These are phyloP conservation scores for Saksenaea oblongispora DNA, from an alignment of 371 early-diverging fungal species.

Conservation along the genomic window DNA sequence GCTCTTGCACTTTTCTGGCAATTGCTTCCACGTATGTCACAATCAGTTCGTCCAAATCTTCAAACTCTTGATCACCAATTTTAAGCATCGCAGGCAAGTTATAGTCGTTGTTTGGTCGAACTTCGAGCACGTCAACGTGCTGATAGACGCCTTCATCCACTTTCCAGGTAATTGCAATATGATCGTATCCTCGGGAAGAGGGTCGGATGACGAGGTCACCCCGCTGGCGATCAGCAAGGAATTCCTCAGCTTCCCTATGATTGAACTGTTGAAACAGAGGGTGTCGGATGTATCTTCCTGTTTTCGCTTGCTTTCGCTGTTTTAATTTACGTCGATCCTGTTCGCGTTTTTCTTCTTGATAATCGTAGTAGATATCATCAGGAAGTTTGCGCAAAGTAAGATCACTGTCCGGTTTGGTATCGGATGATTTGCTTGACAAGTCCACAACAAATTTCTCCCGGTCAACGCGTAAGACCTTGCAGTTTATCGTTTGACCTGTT, in stretches of 20 bases:
- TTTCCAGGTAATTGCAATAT: conserved; percentile 94
- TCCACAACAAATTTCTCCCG: conserved; percentile 79
- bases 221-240: conserved; percentile 61
- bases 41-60: conserved; percentile 90
- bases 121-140: conserved; percentile 88
- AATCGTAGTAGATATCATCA: conserved; percentile 72
- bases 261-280: conserved; percentile 83
- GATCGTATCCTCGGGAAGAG: conserved; percentile 83
- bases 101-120: conserved; percentile 71
- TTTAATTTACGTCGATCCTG: conserved; percentile 57
- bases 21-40: conserved; percentile 89
- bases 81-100: conserved; percentile 58
- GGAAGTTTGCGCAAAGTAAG: conserved; percentile 44
- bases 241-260: conserved; percentile 74
- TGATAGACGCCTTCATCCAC: conserved; percentile 83
- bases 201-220: conserved; percentile 94
- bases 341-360: conserved; percentile 57
- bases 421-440: conserved; percentile 60
- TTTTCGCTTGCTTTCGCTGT: conserved; percentile 41
- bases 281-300: conserved; percentile 72
- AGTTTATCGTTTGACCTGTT: conserved; percentile 71
- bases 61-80: conserved; percentile 66
- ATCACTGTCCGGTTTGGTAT: conserved; percentile 54
- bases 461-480: conserved; percentile 79
- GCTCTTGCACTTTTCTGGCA: conserved; percentile 64